Percentiles rank a stretch among this genome's conserved stretches.
Conservation (phyloP, 768 basidiomycete species). For the Pleurotus eryngii region DNA sequence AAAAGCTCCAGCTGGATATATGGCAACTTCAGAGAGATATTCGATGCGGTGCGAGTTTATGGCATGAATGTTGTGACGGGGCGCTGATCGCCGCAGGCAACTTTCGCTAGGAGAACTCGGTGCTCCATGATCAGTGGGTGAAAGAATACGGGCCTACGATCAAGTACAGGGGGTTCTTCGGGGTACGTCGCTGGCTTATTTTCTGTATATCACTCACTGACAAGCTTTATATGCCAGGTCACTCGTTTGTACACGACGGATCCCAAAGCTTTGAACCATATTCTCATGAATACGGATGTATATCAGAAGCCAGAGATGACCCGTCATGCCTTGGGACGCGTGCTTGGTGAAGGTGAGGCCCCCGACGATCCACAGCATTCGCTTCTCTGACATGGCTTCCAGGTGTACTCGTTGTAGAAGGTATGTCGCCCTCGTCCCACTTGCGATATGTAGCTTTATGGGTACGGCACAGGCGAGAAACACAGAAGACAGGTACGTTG, state of each 20-base stretch:
- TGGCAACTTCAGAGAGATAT: constrained; percentile 46
- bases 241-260: constrained; percentile 43
- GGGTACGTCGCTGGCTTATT: constrained; percentile 27
- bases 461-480: constrained; percentile 8
- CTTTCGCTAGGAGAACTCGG: constrained; percentile 29
- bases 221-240: constrained; percentile 7
- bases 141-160: constrained; percentile 45
- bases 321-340: constrained; percentile 21
- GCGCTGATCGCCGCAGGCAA: not conserved
- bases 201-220: not conserved
- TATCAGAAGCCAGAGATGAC: constrained; percentile 40
- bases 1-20: constrained; percentile 39
- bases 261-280: constrained; percentile 43
- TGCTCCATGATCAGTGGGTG: constrained; percentile 45
- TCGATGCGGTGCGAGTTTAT: constrained; percentile 30
- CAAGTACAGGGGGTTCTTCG: constrained; percentile 39
- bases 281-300: constrained; percentile 39
- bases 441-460: too few relatives aligned
- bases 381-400: not conserved
- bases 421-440: not conserved
- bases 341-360: constrained; percentile 24
- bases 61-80: not conserved
- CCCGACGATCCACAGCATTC: not conserved
- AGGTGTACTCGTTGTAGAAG: constrained; percentile 34
- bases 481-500: constrained; percentile 17